Percentiles rank a stretch among this genome's conserved stretches.
These are phyloP conservation scores for Starmerella sp. DNA, from an alignment of 805 yeast species.

Conservation along the genomic window DNA sequence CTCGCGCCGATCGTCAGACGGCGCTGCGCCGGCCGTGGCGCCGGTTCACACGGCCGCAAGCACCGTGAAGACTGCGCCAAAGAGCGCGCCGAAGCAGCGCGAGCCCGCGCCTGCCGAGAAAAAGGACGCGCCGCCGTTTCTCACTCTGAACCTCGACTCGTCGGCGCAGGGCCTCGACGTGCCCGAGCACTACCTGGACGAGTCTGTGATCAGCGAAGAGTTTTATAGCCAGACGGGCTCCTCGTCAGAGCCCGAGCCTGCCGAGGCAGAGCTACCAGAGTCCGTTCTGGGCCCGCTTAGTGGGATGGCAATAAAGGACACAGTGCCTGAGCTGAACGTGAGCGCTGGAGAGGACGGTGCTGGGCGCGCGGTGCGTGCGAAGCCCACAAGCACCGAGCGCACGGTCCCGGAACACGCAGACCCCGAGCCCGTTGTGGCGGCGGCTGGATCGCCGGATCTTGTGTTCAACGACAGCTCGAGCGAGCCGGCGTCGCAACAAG, in stretches of 20 bases:
- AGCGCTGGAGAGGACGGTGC: not conserved
- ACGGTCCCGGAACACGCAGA: too few relatives aligned
- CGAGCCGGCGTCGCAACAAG: not conserved
- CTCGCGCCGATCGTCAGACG: not conserved
- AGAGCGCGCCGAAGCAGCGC: not conserved
- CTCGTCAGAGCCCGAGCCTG: not conserved
- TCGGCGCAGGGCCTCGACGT: conserved; percentile 7
- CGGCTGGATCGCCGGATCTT: not conserved
- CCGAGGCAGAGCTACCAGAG: not conserved
- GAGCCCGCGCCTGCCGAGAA: not conserved
- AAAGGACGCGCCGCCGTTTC: conserved; percentile 10
- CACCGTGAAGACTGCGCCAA: not conserved
- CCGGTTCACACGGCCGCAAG: not conserved
- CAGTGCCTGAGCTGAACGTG: not conserved
- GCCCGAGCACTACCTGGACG: conserved; percentile 7
- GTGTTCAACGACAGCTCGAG: not conserved
- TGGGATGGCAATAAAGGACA: not conserved
- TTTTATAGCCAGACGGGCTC: not conserved
- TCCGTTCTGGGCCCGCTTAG: not conserved
- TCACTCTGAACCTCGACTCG: conserved; percentile 13
- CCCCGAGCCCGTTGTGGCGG: not conserved
- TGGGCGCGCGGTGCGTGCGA: too few relatives aligned
- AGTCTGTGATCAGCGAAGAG: not conserved
- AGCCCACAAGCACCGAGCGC: too few relatives aligned
- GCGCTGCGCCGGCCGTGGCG: not conserved